These are phyloP conservation scores for Pinus albicaulis DNA, from an alignment of 75 land plant genomes.

Conservation along the genomic window DNA sequence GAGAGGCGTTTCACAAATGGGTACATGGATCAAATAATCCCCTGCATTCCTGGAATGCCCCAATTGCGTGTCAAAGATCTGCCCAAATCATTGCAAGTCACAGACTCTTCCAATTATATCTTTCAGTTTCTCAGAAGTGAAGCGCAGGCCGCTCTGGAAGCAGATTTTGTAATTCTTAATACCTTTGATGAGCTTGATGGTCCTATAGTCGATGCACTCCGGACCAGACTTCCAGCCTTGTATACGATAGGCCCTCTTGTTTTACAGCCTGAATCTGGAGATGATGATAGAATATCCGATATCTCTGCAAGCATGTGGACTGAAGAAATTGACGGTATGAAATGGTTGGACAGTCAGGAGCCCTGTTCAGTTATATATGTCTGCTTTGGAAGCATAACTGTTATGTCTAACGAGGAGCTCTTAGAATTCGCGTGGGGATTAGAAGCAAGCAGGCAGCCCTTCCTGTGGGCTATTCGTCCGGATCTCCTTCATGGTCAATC, in stretches of 20 bases:
- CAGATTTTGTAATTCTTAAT: slow-evolving; percentile 11
- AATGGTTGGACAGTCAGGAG: slow-evolving; percentile 38
- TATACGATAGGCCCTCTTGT: slow-evolving; percentile 13
- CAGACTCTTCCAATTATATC: not conserved
- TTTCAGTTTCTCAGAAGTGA: not conserved
- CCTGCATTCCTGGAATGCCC: slow-evolving; percentile 39
- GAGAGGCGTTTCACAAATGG: slow-evolving; percentile 19
- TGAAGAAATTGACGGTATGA: slow-evolving; percentile 10
- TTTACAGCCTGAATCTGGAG: not conserved
- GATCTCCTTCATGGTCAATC: not conserved
- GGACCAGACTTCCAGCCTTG: not conserved
- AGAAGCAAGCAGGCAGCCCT: slow-evolving; percentile 15
- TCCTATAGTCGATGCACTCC: slow-evolving; percentile 9
- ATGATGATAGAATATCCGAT: slow-evolving; percentile 2
- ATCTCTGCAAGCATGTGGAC: slow-evolving; percentile 3
- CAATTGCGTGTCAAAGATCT: slow-evolving; percentile 36
- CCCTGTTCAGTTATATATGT: slow-evolving; percentile 38
- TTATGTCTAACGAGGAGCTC: not conserved
- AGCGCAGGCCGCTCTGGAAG: not conserved
- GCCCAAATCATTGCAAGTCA: slow-evolving; percentile 33
- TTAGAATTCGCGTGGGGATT: slow-evolving; percentile 4
- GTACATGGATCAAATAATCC: slow-evolving; percentile 22
- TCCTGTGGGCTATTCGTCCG: slow-evolving; percentile 9
- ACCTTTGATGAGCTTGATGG: slow-evolving; percentile 16
- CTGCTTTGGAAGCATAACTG: slow-evolving; percentile 4